Evolutionary conservation across 2,329 filamentous ascomycete species (phyloP).

Genomic region (Fusarium compactum): DNA sequence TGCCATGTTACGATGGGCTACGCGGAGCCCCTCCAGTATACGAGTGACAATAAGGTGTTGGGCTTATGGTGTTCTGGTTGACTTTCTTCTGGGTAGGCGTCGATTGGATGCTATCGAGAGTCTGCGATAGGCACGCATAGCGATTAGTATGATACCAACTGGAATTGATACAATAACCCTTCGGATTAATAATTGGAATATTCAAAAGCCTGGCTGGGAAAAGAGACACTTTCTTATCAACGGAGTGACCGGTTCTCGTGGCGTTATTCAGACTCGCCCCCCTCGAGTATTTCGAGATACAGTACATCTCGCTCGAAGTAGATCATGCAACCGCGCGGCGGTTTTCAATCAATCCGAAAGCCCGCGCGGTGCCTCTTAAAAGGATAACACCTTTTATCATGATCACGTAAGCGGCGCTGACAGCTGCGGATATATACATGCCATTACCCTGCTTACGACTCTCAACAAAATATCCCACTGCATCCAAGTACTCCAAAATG

Average conservation of each 20-base stretch:
- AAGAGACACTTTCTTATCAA: background rate
- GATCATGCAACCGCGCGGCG: accelerated
- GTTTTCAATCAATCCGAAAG: background rate
- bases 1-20: constrained; percentile 18
- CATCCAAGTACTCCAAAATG: background rate
- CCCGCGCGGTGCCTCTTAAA: background rate
- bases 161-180: accelerated
- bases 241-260: background rate
- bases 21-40: constrained; percentile 20
- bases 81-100: background rate
- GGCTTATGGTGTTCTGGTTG: background rate
- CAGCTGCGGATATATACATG: background rate
- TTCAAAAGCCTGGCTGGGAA: background rate
- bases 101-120: background rate
- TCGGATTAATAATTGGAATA: background rate
- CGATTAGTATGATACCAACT: background rate
- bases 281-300: background rate
- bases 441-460: background rate
- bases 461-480: accelerated
- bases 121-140: too few relatives aligned
- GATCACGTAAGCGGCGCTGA: constrained; percentile 30
- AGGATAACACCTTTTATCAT: accelerated
- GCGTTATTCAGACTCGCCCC: background rate
- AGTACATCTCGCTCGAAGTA: too few relatives aligned
- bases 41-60: background rate